phyloP scores from a whole-genome alignment of 441 rosid genomes.

The Gossypium davidsonii region DNA sequence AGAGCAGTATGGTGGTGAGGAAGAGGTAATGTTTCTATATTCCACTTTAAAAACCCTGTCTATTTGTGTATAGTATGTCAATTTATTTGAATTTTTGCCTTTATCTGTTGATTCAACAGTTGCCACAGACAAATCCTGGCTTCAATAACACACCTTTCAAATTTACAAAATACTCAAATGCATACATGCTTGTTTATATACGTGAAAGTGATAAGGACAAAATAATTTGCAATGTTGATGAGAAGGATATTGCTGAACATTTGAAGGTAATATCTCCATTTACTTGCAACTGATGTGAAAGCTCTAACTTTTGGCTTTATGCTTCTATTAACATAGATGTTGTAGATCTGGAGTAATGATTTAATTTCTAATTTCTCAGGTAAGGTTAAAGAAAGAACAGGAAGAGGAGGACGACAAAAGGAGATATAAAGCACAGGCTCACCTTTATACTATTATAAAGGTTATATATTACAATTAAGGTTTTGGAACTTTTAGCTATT shows the following conservation, averaged over 20 bases:
- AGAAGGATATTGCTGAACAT: conserved; percentile 95
- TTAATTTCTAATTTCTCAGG: conserved; percentile 37
- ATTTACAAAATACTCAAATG: conserved; percentile 33
- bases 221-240: conserved; percentile 88
- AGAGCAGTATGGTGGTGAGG: conserved; percentile 98
- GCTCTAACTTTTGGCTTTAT: not conserved
- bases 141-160: conserved; percentile 83
- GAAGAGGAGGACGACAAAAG: conserved; percentile 86
- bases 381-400: conserved; percentile 87
- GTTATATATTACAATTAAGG: conserved; percentile 10
- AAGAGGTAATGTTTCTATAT: conserved; percentile 54
- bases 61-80: conserved; percentile 5
- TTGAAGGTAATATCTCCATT: conserved; percentile 49
- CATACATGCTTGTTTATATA: conserved; percentile 92
- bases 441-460: conserved; percentile 88
- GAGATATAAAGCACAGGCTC: conserved; percentile 81
- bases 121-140: conserved; percentile 88
- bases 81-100: conserved; percentile 18
- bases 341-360: conserved; percentile 18
- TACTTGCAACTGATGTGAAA: conserved; percentile 8
- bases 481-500: conserved; percentile 13
- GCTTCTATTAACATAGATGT: not conserved
- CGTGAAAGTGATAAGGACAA: conserved; percentile 95
- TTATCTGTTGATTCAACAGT: conserved; percentile 38
- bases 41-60: not conserved